These are phyloP conservation scores for Oryza meyeriana DNA, from an alignment of 176 grass and related monocot genomes.

Conservation along the genomic window DNA sequence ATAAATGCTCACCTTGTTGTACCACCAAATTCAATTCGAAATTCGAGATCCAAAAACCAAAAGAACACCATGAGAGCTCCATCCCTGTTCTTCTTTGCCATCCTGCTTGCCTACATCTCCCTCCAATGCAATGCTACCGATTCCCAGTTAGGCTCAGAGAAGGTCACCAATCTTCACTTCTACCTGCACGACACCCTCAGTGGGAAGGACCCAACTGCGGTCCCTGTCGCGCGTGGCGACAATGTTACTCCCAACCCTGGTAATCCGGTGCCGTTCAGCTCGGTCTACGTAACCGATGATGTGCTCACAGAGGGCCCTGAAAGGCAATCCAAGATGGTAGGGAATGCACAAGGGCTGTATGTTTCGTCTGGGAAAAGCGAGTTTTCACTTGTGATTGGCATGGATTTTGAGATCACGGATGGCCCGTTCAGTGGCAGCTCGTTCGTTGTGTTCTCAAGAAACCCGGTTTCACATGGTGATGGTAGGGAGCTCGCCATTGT, in stretches of 20 bases:
- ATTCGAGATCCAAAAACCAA: background rate
- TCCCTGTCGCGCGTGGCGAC: background rate
- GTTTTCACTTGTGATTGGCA: conserved; percentile 30
- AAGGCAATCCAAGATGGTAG: conserved; percentile 29
- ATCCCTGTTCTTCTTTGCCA: background rate
- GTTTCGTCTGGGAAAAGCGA: background rate
- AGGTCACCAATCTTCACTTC: conserved; percentile 44
- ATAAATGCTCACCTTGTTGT: background rate
- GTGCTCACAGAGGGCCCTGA: conserved; percentile 44
- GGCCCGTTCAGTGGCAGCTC: conserved; percentile 58
- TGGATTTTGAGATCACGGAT: conserved; percentile 41
- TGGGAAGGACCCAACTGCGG: conserved; percentile 36
- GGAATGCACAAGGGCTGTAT: conserved; percentile 42
- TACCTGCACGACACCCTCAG: conserved; percentile 55
- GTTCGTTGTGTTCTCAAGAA: conserved; percentile 51
- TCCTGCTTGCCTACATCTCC: background rate
- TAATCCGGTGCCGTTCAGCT: conserved; percentile 33
- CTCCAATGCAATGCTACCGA: background rate
- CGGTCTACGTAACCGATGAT: conserved; percentile 33
- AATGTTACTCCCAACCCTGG: background rate
- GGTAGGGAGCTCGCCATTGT: conserved; percentile 49
- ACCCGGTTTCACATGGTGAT: background rate
- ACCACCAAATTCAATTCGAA: background rate
- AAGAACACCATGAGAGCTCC: conserved; percentile 7
- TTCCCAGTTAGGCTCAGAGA: conserved; percentile 6